A percentile compares a stretch with the other conserved stretches of the same genome.
These are phyloP conservation scores for Trypethelium eluteriae DNA, from an alignment of 495 filamentous ascomycete genomes.

Conservation along the genomic window DNA sequence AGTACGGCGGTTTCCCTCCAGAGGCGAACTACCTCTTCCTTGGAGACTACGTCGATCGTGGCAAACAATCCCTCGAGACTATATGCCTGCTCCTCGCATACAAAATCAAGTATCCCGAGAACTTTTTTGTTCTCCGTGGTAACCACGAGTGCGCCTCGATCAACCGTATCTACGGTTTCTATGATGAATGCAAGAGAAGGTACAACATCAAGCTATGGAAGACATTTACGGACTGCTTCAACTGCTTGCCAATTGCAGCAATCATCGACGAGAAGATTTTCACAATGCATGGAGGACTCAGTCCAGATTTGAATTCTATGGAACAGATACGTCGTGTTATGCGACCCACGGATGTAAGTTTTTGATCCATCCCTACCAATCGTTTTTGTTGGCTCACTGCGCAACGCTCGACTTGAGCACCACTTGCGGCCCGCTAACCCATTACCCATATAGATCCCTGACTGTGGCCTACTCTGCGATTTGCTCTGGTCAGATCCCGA, in stretches of 20 bases:
- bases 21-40: slow-evolving; percentile 99
- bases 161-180: slow-evolving; percentile 99
- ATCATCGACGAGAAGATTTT: slow-evolving; percentile 99
- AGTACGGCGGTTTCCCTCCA: slow-evolving; percentile 97
- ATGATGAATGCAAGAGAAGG: slow-evolving; percentile 97
- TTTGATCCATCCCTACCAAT: slow-evolving; percentile 3
- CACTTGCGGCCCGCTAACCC: slow-evolving; percentile 33
- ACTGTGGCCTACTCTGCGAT: slow-evolving; percentile 96
- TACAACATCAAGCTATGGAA: slow-evolving; percentile 99
- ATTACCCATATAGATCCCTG: slow-evolving; percentile 76
- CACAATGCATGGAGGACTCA: slow-evolving; percentile 98
- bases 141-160: slow-evolving; percentile 99
- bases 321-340: slow-evolving; percentile 98
- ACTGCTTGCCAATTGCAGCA: slow-evolving; percentile 97
- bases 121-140: slow-evolving; percentile 97
- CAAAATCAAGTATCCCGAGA: slow-evolving; percentile 99
- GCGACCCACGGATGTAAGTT: slow-evolving; percentile 93
- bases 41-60: slow-evolving; percentile 96
- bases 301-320: slow-evolving; percentile 98
- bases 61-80: slow-evolving; percentile 98
- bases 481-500: slow-evolving; percentile 97
- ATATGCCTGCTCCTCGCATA: slow-evolving; percentile 97
- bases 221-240: slow-evolving; percentile 99
- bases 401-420: slow-evolving; percentile 15
- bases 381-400: slow-evolving; percentile 15